Evolutionary conservation across 495 filamentous ascomycete genomes (phyloP).

Genomic region (Hyphodiscus hymeniophilus): DNA sequence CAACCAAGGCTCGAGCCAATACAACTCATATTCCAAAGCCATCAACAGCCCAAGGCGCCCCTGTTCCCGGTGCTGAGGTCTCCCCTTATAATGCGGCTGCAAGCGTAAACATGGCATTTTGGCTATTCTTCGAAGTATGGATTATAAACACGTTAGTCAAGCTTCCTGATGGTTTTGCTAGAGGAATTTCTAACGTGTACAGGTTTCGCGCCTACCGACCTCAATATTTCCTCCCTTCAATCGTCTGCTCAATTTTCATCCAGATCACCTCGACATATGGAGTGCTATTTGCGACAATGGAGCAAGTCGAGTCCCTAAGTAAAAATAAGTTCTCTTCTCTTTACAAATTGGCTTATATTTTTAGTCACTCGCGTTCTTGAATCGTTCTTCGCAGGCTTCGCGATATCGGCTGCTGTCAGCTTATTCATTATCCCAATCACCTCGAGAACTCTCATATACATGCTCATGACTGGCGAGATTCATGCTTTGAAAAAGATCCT

Average conservation of each 20-base stretch:
- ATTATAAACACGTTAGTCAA: neutral
- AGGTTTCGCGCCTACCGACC: neutral
- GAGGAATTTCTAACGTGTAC: neutral
- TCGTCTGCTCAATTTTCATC: neutral
- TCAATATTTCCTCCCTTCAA: neutral
- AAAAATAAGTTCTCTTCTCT: neutral
- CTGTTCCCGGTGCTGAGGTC: neutral
- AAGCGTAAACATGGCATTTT: neutral
- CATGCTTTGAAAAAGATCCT: neutral
- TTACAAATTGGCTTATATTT: too few relatives aligned
- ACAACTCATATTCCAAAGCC: neutral
- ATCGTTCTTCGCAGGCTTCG: neutral
- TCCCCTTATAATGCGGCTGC: neutral
- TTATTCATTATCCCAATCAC: neutral
- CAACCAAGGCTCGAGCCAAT: constrained; percentile 1
- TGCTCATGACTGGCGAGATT: neutral
- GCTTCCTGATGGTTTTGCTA: neutral
- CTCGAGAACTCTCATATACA: neutral
- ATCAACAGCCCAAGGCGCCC: neutral
- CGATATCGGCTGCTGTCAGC: neutral
- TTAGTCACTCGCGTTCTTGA: neutral
- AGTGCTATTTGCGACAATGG: neutral
- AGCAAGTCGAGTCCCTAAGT: neutral
- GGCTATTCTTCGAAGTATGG: neutral
- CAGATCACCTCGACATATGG: neutral